Evolutionary conservation across 331 rosid species (phyloP).

Genomic region (Quercus lobata): DNA sequence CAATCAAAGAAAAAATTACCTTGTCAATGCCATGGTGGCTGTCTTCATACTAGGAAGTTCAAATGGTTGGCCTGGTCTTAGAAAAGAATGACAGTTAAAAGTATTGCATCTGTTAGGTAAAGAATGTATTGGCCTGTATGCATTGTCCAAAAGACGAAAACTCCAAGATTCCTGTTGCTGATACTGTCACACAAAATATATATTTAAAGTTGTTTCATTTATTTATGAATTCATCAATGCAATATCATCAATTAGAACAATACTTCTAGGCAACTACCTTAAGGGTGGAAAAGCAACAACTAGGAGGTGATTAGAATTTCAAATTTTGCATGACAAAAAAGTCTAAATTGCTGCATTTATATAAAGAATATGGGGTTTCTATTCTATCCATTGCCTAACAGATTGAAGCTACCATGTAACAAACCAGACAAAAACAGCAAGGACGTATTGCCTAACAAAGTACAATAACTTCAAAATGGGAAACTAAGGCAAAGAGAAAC

Average conservation of each 20-base stretch:
- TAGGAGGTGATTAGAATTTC: not conserved
- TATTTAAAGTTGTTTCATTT: conserved; percentile 18
- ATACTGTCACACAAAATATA: conserved; percentile 41
- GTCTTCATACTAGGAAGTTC: conserved; percentile 41
- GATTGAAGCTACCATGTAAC: not conserved
- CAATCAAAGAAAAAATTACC: conserved; percentile 33
- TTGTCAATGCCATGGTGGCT: conserved; percentile 44
- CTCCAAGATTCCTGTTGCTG: conserved; percentile 41
- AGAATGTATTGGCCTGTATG: conserved; percentile 35
- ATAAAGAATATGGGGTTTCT: not conserved
- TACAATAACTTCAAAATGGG: not conserved
- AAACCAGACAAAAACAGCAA: not conserved
- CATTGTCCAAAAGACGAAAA: conserved; percentile 24
- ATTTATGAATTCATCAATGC: not conserved
- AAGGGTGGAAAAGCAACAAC: not conserved
- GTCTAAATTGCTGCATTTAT: not conserved
- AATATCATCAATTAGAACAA: conserved; percentile 17
- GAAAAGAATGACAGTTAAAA: conserved; percentile 63
- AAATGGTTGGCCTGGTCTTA: conserved; percentile 44
- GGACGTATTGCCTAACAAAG: not conserved
- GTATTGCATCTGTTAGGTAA: conserved; percentile 47
- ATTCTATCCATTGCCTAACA: not conserved
- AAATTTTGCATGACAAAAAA: not conserved
- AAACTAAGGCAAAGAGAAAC: not conserved
- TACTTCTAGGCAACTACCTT: conserved; percentile 5